Evolutionary conservation across 331 rosid genomes (phyloP).

Genomic region (Rhamnella rubrinervis): DNA sequence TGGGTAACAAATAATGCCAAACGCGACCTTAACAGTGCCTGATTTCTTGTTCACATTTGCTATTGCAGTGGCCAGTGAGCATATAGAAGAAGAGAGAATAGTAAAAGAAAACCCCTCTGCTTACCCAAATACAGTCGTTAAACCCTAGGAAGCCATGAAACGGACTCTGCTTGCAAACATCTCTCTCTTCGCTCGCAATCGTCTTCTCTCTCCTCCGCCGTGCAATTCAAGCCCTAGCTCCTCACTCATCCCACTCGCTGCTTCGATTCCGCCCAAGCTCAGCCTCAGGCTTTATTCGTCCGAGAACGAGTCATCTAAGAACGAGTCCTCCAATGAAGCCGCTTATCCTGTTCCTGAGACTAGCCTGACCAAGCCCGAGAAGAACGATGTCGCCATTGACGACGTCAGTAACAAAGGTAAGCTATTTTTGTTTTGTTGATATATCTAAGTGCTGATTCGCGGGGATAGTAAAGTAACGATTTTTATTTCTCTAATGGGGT

Average conservation of each 20-base stretch:
- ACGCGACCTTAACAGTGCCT: too few relatives aligned
- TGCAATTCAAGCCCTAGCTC: slow-evolving; percentile 20
- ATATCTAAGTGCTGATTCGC: too few relatives aligned
- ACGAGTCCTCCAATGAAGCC: slow-evolving; percentile 33
- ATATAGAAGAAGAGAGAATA: not conserved
- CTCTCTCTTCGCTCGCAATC: slow-evolving; percentile 49
- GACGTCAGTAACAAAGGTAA: slow-evolving; percentile 73
- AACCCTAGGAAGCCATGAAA: slow-evolving; percentile 56
- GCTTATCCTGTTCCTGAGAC: slow-evolving; percentile 20
- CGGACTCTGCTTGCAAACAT: slow-evolving; percentile 43
- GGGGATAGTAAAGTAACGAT: too few relatives aligned
- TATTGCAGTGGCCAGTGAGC: too few relatives aligned
- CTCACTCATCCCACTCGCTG: slow-evolving; percentile 29
- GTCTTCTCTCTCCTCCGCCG: slow-evolving; percentile 30
- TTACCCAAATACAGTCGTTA: not conserved
- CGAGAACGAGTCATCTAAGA: slow-evolving; percentile 38
- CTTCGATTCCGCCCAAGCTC: slow-evolving; percentile 25
- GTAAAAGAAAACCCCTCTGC: not conserved
- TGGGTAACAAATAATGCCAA: too few relatives aligned
- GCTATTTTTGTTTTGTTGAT: not conserved
- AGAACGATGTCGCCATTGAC: slow-evolving; percentile 22
- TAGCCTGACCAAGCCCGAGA: slow-evolving; percentile 20
- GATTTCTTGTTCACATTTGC: too few relatives aligned
- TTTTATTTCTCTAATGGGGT: not conserved
- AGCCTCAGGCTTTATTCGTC: slow-evolving; percentile 54